A percentile compares a stretch with the other conserved stretches of the same genome.
These are phyloP conservation scores for Boletus rubropictus DNA, from an alignment of 768 basidiomycete species.

Conservation along the genomic window DNA sequence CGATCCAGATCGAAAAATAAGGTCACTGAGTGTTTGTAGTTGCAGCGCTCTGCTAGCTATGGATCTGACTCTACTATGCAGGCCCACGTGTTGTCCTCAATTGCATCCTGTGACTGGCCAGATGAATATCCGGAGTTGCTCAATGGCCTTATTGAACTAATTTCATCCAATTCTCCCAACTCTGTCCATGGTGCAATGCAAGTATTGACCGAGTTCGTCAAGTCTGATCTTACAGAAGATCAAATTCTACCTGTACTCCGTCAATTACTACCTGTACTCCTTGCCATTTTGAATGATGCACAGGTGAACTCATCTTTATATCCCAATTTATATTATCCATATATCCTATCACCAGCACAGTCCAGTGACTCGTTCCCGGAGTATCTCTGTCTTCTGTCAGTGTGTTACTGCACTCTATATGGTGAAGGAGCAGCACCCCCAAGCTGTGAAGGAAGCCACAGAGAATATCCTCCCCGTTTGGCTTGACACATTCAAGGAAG, in stretches of 20 bases:
- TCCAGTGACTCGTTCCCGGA: constrained; percentile 75
- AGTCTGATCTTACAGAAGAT: constrained; percentile 88
- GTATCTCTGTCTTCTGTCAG: constrained; percentile 85
- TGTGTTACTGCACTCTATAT: constrained; percentile 87
- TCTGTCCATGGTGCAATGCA: constrained; percentile 95
- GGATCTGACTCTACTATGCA: constrained; percentile 30
- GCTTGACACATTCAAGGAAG: constrained; percentile 83
- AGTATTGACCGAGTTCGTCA: constrained; percentile 91
- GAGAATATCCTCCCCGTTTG: constrained; percentile 80
- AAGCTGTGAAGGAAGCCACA: constrained; percentile 77
- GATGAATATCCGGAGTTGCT: constrained; percentile 94
- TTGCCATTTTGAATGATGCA: constrained; percentile 69
- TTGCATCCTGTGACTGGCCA: constrained; percentile 93
- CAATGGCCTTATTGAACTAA: constrained; percentile 61
- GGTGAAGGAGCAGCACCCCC: constrained; percentile 90
- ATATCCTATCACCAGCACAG: constrained; percentile 50
- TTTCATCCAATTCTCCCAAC: constrained; percentile 65
- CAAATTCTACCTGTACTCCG: constrained; percentile 90
- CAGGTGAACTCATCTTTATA: constrained; percentile 43
- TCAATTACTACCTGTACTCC: constrained; percentile 79
- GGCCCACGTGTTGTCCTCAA: constrained; percentile 84
- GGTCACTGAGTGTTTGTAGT: constrained; percentile 69
- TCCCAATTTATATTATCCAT: background rate
- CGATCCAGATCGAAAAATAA: constrained; percentile 80
- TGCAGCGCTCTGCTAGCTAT: background rate